Base-by-base conservation (phyloP, 169 alveolate species). In the Eimeria maxima region DNA sequence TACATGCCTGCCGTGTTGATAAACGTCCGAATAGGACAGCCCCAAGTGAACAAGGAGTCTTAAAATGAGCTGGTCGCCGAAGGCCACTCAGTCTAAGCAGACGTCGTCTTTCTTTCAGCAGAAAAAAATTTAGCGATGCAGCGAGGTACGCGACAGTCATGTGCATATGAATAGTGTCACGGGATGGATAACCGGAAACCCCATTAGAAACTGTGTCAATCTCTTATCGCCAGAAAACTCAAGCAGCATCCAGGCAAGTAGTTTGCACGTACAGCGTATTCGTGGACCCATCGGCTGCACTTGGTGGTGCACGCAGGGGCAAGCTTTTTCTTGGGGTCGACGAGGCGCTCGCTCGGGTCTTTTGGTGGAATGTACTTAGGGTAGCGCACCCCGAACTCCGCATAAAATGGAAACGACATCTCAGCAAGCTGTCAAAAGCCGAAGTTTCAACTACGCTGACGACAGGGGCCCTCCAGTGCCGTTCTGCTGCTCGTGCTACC, bases 281-380 rank as follows among this genome's bases (percentile, higher is more conserved):
- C 97, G 81, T 96, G 90, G 20, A 97, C 98, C 95, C 97, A 97
- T 71, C 97, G 71, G 42, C 95, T 96, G 96, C 98, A 97, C 88
- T 94, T 96, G 69, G 97, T 97, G 47, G 96, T 95, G 95, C 98
- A 97, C 29, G 96, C 95, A 78, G 97, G 96, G 94, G 96, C 98
- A 87, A 97, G 97, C 71, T 96, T 97, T 86, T 95, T 94, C 92
- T 96, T 86, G 53, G 98, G 98, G 81, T 97, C 98, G 22, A 95
- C 97, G 44, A 96, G 96, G 71, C 98, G 95, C 78, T 96, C 97
- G 95, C 78, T 97, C 4, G 96, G 97, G 90, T 96, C 96, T 88
- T 95, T 96, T 47, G 97, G 97, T 5, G 96, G 95, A 42, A 95
- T 92, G 86, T 96, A 97, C 57, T 96, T 96, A 13, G 98, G 98